Conservation (phyloP, 805 yeast genomes). For the Cyberlindnera maclurae region DNA sequence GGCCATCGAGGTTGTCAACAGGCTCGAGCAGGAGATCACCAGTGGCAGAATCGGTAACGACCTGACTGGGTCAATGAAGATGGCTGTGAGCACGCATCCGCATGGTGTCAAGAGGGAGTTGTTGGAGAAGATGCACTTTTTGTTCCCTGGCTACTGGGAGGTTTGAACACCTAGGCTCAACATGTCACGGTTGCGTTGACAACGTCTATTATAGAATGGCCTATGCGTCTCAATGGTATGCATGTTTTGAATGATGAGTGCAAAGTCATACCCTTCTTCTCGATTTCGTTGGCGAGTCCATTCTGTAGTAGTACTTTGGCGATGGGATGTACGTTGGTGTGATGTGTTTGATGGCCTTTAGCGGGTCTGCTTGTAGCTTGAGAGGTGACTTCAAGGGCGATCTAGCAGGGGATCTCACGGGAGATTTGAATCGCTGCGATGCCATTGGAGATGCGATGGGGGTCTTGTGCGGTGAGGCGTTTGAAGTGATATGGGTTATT, state of each 20-base stretch:
- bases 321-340: slow-evolving; percentile 26
- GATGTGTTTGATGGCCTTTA: slow-evolving; percentile 3
- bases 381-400: slow-evolving; percentile 4
- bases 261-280: slow-evolving; percentile 18
- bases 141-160: slow-evolving; percentile 92
- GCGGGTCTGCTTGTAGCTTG: slow-evolving; percentile 1
- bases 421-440: slow-evolving; percentile 15
- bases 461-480: background rate
- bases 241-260: background rate
- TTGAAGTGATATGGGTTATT: slow-evolving; percentile 7
- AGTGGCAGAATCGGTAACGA: slow-evolving; percentile 62
- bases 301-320: slow-evolving; percentile 24
- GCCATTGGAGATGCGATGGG: slow-evolving; percentile 26
- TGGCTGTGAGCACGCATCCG: slow-evolving; percentile 70
- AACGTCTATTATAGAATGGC: background rate
- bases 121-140: slow-evolving; percentile 71
- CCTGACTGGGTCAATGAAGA: slow-evolving; percentile 70
- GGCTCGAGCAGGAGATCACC: slow-evolving; percentile 54
- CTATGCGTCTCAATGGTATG: background rate
- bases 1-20: slow-evolving; percentile 61
- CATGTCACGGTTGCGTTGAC: no score
- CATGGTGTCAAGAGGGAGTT: slow-evolving; percentile 66
- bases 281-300: slow-evolving; percentile 26
- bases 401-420: slow-evolving; percentile 3
- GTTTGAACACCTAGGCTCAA: slow-evolving; percentile 8